Percentiles rank a stretch among this genome's conserved stretches.
Conservation (phyloP, 176 grass and related monocot species). For the Neostapfia colusana region DNA sequence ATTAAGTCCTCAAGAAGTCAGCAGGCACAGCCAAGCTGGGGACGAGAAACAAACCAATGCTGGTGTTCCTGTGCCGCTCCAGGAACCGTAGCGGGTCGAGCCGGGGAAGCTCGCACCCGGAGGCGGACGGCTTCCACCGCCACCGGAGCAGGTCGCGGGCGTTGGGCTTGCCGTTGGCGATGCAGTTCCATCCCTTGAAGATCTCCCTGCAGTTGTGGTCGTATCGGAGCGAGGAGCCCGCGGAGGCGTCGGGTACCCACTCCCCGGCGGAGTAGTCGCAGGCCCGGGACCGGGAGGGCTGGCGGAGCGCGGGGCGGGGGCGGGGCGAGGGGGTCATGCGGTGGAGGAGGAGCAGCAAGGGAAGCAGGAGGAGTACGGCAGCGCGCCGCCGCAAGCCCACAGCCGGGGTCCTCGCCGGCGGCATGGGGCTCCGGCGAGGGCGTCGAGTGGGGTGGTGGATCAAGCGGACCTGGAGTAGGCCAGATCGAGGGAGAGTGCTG, state of each 20-base stretch:
- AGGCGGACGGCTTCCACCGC: slow-evolving; percentile 56
- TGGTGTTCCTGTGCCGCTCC: slow-evolving; percentile 57
- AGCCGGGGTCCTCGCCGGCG: slow-evolving; percentile 41
- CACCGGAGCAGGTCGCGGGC: slow-evolving; percentile 53
- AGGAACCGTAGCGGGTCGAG: slow-evolving; percentile 64
- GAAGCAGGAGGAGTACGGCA: background rate
- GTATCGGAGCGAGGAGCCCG: slow-evolving; percentile 43
- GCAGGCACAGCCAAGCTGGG: background rate
- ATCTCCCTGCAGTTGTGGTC: slow-evolving; percentile 82
- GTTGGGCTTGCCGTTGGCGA: slow-evolving; percentile 69
- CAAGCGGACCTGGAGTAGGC: background rate
- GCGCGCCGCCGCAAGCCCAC: slow-evolving; percentile 22
- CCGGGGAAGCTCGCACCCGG: slow-evolving; percentile 46
- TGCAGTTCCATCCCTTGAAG: slow-evolving; percentile 94
- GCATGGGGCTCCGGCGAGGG: slow-evolving; percentile 19
- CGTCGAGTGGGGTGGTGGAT: background rate
- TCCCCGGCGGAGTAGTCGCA: slow-evolving; percentile 69
- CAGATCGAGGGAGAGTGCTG: too few species aligned
- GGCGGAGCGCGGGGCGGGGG: slow-evolving; percentile 1
- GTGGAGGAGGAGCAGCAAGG: slow-evolving; percentile 5
- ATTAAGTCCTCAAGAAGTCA: background rate
- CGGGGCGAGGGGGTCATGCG: background rate
- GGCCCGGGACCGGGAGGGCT: background rate
- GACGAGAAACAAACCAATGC: slow-evolving; percentile 52
- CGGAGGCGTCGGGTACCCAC: slow-evolving; percentile 53